Evolutionary conservation across 2,329 filamentous ascomycete species (phyloP).

Genomic region (Thyridium curvatum): DNA sequence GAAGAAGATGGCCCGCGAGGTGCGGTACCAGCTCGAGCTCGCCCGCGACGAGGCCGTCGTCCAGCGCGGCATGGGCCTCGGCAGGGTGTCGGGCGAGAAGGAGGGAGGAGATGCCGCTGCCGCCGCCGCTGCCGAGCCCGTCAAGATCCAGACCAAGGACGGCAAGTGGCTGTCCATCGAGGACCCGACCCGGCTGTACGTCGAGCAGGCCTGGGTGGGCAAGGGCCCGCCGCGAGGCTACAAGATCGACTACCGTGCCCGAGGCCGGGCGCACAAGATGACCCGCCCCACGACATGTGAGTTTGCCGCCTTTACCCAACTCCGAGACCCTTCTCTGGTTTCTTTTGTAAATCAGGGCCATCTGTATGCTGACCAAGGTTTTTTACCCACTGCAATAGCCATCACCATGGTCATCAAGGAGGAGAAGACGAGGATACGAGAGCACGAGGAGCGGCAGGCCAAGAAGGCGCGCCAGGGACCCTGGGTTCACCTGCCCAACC

Average conservation of each 20-base stretch:
- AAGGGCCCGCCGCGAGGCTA: conserved; percentile 60
- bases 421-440: conserved; percentile 79
- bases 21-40: conserved; percentile 71
- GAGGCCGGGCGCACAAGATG: conserved; percentile 64
- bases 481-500: conserved; percentile 84
- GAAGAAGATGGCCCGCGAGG: conserved; percentile 83
- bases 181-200: conserved; percentile 78
- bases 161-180: conserved; percentile 64
- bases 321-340: too few relatives aligned
- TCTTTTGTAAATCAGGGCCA: not conserved
- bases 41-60: conserved; percentile 78
- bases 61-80: conserved; percentile 77
- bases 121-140: conserved; percentile 26
- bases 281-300: conserved; percentile 64
- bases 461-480: conserved; percentile 70
- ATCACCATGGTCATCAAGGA: conserved; percentile 85
- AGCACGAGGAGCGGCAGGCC: conserved; percentile 69
- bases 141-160: conserved; percentile 66
- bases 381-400: conserved; percentile 46
- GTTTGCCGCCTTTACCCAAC: too few relatives aligned
- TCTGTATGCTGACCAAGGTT: conserved; percentile 10
- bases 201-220: conserved; percentile 83
- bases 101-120: conserved; percentile 12
- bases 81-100: conserved; percentile 31
- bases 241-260: conserved; percentile 65